Conservation (phyloP, 371 early-diverging fungal genomes). For the Mucor ambiguus region DNA sequence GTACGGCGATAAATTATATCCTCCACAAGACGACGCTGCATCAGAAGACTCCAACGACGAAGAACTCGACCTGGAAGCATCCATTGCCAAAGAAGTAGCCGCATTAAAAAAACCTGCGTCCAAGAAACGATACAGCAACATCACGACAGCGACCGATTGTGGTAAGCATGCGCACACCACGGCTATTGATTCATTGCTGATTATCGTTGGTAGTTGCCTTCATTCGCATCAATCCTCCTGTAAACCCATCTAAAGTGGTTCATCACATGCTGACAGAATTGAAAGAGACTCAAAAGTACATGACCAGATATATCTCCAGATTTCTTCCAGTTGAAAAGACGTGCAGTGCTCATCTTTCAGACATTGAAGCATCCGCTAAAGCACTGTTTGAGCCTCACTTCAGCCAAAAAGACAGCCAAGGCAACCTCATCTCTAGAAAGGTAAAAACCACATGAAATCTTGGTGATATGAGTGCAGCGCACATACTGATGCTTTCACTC, state of each 20-base stretch:
- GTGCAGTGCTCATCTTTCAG: conserved; percentile 58
- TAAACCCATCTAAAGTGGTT: conserved; percentile 68
- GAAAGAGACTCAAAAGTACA: conserved; percentile 53
- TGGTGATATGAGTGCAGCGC: background rate
- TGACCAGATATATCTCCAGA: conserved; percentile 65
- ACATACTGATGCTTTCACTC: background rate
- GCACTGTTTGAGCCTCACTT: conserved; percentile 60
- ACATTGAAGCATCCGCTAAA: conserved; percentile 60
- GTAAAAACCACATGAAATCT: conserved; percentile 20
- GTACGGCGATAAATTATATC: conserved; percentile 62
- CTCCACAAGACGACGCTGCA: conserved; percentile 23
- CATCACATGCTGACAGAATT: conserved; percentile 63
- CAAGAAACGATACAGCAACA: conserved; percentile 53
- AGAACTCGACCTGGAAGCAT: conserved; percentile 62
- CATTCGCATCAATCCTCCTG: conserved; percentile 48
- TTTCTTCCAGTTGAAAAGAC: conserved; percentile 67
- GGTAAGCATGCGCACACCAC: conserved; percentile 31
- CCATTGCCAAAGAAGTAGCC: conserved; percentile 69
- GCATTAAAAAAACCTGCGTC: conserved; percentile 51
- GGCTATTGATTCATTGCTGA: background rate
- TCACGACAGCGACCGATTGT: conserved; percentile 65
- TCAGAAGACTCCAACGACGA: conserved; percentile 42
- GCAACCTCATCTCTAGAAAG: conserved; percentile 35
- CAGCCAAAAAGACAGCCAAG: conserved; percentile 42
- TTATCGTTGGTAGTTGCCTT: conserved; percentile 43